These are phyloP conservation scores for Naegleria gruberi DNA, from an alignment of 208 protist species.

Conservation along the genomic window DNA sequence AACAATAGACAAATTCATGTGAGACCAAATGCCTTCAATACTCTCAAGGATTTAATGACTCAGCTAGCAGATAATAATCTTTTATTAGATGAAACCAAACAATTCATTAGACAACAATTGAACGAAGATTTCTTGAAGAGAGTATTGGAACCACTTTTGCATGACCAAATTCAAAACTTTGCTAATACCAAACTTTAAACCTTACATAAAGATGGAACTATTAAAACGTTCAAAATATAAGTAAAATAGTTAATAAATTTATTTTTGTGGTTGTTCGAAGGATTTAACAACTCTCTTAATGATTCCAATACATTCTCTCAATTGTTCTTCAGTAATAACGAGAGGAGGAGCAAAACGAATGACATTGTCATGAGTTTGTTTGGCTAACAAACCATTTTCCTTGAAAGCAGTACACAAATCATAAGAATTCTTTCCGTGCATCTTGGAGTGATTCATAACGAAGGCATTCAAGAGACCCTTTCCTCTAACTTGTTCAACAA, in stretches of 20 bases:
- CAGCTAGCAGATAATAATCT: no score
- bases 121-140: neutral
- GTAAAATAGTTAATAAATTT: no score
- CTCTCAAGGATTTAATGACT: neutral
- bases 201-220: no score
- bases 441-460: slow-evolving; percentile 47
- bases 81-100: no score
- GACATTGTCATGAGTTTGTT: slow-evolving; percentile 81
- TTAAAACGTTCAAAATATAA: no score
- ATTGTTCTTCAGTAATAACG: slow-evolving; percentile 60
- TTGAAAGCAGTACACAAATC: slow-evolving; percentile 52
- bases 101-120: no score
- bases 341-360: slow-evolving; percentile 79
- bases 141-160: neutral
- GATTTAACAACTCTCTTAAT: slow-evolving; percentile 37
- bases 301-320: slow-evolving; percentile 53
- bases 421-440: slow-evolving; percentile 42
- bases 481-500: slow-evolving; percentile 60
- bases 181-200: no score
- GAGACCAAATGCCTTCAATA: neutral
- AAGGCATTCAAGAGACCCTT: slow-evolving; percentile 77
- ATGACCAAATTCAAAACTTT: neutral
- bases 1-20: neutral
- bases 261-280: neutral
- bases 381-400: slow-evolving; percentile 68